These are phyloP conservation scores for Solanum phureja DNA, from an alignment of 257 asterid genomes.

Conservation along the genomic window DNA sequence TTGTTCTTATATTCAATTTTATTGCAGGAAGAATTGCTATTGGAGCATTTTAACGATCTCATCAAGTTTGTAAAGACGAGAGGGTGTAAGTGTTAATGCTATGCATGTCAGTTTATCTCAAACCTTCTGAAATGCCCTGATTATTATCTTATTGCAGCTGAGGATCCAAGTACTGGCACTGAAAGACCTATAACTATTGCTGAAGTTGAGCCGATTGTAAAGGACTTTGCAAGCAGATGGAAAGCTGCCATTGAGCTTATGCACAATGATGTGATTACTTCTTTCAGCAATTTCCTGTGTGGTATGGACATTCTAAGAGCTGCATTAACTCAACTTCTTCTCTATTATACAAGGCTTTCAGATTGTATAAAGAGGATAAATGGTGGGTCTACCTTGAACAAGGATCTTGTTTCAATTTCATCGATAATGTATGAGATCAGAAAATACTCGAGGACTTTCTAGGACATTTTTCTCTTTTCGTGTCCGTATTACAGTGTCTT, in stretches of 20 bases:
- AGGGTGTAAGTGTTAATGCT: constrained; percentile 50
- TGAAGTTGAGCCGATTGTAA: constrained; percentile 86
- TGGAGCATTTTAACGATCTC: constrained; percentile 79
- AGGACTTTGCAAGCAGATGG: constrained; percentile 95
- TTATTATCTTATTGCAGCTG: constrained; percentile 34
- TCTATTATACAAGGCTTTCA: constrained; percentile 85
- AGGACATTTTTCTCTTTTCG: not conserved
- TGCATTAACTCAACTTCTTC: constrained; percentile 86
- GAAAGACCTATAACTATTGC: constrained; percentile 48
- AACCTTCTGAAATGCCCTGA: not conserved
- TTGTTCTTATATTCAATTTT: not conserved
- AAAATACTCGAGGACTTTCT: constrained; percentile 82
- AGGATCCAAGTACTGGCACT: constrained; percentile 60
- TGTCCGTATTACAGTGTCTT: not conserved
- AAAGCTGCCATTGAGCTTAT: constrained; percentile 90
- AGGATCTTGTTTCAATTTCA: constrained; percentile 91
- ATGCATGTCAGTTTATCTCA: not conserved
- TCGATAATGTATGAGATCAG: constrained; percentile 91
- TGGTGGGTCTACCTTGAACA: constrained; percentile 77
- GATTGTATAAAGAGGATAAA: constrained; percentile 76
- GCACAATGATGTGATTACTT: constrained; percentile 90
- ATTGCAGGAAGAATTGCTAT: constrained; percentile 81
- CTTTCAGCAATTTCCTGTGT: constrained; percentile 86
- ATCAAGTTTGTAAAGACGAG: constrained; percentile 89
- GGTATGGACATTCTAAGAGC: constrained; percentile 98